Evolutionary conservation across 2,329 filamentous ascomycete species (phyloP), one percentile per base, ranked within the genome.

Genomic region (Conoideocrella luteorostrata): DNA sequence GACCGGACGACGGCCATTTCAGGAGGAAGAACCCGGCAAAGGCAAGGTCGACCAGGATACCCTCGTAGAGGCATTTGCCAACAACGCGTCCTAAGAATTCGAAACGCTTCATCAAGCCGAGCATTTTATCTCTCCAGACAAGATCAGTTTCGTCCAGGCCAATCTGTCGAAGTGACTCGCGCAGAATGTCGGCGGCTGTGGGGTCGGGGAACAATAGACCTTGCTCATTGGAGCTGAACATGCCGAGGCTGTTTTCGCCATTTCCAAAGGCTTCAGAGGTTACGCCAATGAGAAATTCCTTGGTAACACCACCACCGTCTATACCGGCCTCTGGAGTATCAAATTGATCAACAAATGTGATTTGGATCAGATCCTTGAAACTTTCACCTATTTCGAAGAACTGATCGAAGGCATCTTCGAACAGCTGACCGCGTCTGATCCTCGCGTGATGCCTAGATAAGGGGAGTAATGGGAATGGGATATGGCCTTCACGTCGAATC

Each of bases 31-130:
- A 98, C 0, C 87, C 84, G 1, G 91, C 90, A 69, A 98, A 98
- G 40, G 81, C 81, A 47, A 96, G 83, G 63, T 98, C 90, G 37
- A 97, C 83, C 3, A 98, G 74, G 35, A 98, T 97, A 1, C 90
- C 90, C 67, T 98, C 93, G 59, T 98, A 98, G 57, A 98, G 72
- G 64, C 93, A 98, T 62, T 98, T 98, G 10, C 93, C 93, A 21
- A 98, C 83, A 22, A 98, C 79, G 4, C 93, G 84, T 1, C 93
- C 93, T 0, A 97, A 71, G 52, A 98, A 98, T 58, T 97, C 90
- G 58, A 88, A 97, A 12, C 82, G 79, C 49, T 77, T 78, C 5
- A 93, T 69, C 13, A 93, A 64, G 22, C 81, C 74, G 4, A 66
- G 62, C 39, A 88, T 69, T 2, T 68, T 64, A 0, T 75, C 70